A percentile compares a stretch with the other conserved stretches of the same genome.
phyloP scores from a whole-genome alignment of 352 stramenopile species.

The Elongisporangium prolatum region DNA sequence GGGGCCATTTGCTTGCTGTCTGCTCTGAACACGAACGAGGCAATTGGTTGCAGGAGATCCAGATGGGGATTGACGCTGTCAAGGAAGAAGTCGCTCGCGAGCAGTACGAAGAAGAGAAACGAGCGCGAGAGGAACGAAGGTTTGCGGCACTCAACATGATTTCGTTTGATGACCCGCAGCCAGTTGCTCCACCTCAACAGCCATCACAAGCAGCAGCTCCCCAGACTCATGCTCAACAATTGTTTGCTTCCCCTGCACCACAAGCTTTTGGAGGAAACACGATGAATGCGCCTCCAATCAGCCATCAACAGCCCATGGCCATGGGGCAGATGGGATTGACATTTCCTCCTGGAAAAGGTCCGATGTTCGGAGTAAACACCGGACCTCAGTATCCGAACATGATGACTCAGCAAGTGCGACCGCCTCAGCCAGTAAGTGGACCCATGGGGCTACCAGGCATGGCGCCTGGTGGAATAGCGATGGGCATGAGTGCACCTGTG shows the following conservation, averaged over 20 bases:
- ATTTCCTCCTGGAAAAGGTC: neutral
- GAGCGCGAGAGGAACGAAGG: constrained; percentile 39
- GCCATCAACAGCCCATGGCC: constrained; percentile 4
- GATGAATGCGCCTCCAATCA: constrained; percentile 11
- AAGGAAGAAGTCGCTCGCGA: constrained; percentile 29
- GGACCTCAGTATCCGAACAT: neutral
- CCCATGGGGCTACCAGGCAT: constrained; percentile 16
- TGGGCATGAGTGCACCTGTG: constrained; percentile 4
- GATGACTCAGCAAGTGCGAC: constrained; percentile 23
- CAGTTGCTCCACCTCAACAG: constrained; percentile 1
- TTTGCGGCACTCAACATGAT: constrained; percentile 82
- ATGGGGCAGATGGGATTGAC: constrained; percentile 12
- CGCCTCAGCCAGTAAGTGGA: constrained; percentile 25
- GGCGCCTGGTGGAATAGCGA: constrained; percentile 3
- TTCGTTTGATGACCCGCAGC: constrained; percentile 52
- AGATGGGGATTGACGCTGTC: constrained; percentile 54
- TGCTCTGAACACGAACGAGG: constrained; percentile 62
- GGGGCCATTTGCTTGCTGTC: constrained; percentile 52
- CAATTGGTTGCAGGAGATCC: constrained; percentile 77
- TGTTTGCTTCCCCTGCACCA: constrained; percentile 2
- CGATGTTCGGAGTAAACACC: neutral
- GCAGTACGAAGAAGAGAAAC: constrained; percentile 50
- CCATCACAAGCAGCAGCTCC: neutral
- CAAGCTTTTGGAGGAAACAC: neutral
- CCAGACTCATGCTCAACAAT: neutral